Conservation (phyloP, 768 basidiomycete species). For the Leucosporidium yakuticum region DNA sequence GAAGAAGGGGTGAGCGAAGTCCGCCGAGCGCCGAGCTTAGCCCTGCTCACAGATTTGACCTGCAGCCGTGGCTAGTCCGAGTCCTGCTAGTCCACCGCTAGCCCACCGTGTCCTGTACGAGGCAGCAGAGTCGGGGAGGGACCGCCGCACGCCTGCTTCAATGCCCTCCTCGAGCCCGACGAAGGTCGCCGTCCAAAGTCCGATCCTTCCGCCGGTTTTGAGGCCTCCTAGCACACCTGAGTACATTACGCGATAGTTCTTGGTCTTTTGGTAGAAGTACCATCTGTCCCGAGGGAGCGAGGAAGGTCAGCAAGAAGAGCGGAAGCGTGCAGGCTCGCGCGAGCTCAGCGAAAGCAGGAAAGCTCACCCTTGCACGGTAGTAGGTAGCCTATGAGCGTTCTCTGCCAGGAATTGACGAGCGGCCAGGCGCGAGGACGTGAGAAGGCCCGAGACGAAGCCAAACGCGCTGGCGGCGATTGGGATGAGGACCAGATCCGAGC, state of each 20-base stretch:
- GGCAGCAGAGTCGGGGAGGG: background rate
- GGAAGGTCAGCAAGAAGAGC: background rate
- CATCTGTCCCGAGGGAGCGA: slow-evolving; percentile 45
- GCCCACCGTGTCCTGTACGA: slow-evolving; percentile 6
- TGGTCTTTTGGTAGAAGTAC: slow-evolving; percentile 95
- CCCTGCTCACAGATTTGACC: slow-evolving; percentile 22
- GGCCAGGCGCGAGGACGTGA: slow-evolving; percentile 65
- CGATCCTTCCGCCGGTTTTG: slow-evolving; percentile 19
- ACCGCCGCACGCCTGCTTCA: background rate
- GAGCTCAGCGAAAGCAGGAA: background rate
- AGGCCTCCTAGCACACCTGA: slow-evolving; percentile 62
- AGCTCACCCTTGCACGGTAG: slow-evolving; percentile 62
- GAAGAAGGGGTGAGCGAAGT: background rate
- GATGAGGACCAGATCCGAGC: slow-evolving; percentile 23
- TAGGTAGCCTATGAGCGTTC: slow-evolving; percentile 80
- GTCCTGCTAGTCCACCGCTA: slow-evolving; percentile 10
- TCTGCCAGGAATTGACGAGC: slow-evolving; percentile 80
- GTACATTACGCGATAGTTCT: slow-evolving; percentile 78
- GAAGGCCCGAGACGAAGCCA: slow-evolving; percentile 37
- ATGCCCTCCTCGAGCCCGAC: slow-evolving; percentile 15
- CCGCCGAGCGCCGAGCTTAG: background rate
- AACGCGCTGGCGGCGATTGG: slow-evolving; percentile 19
- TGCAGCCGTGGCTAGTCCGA: slow-evolving; percentile 5
- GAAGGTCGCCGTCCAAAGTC: slow-evolving; percentile 23
- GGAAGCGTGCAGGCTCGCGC: background rate